phyloP scores from a whole-genome alignment of 176 grass and related monocot species.

The Aegilops bicornis region DNA sequence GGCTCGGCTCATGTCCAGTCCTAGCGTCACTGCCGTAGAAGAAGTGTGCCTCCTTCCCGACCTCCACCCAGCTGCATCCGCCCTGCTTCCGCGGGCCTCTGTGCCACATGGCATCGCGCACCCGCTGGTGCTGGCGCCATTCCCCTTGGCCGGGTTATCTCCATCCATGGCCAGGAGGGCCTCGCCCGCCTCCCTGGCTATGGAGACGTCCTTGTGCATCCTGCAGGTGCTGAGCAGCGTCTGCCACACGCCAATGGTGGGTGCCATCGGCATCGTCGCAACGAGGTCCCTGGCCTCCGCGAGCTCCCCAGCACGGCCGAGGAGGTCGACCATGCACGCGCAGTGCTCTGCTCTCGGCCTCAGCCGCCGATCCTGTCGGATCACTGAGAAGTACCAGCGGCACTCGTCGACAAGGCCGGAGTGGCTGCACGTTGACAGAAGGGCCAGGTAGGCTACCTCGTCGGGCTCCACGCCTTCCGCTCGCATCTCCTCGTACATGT shows the following conservation, averaged over 20 bases:
- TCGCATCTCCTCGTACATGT: slow-evolving; percentile 42
- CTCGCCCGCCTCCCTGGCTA: slow-evolving; percentile 31
- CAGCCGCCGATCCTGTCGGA: background rate
- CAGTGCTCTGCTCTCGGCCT: slow-evolving; percentile 38
- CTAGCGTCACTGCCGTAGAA: slow-evolving; percentile 31
- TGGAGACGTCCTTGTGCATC: slow-evolving; percentile 27
- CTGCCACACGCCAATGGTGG: slow-evolving; percentile 37
- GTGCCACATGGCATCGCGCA: slow-evolving; percentile 28
- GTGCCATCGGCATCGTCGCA: slow-evolving; percentile 35
- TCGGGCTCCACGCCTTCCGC: slow-evolving; percentile 17
- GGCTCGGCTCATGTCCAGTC: too few relatives aligned
- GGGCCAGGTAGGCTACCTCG: slow-evolving; percentile 41
- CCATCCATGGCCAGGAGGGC: slow-evolving; percentile 30
- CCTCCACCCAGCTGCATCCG: slow-evolving; percentile 55
- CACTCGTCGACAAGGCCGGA: slow-evolving; percentile 38
- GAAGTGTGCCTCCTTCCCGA: slow-evolving; percentile 46
- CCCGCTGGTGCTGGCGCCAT: slow-evolving; percentile 35
- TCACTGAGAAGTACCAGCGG: slow-evolving; percentile 4
- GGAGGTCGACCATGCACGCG: slow-evolving; percentile 45
- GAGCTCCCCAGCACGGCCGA: slow-evolving; percentile 37
- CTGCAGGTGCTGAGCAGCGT: slow-evolving; percentile 50
- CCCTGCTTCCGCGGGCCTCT: slow-evolving; percentile 42
- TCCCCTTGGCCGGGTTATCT: slow-evolving; percentile 39
- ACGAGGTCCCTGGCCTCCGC: slow-evolving; percentile 40
- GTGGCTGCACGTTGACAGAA: slow-evolving; percentile 59